Base-by-base conservation (phyloP, 331 rosid species). In the Spiraea crenata region DNA sequence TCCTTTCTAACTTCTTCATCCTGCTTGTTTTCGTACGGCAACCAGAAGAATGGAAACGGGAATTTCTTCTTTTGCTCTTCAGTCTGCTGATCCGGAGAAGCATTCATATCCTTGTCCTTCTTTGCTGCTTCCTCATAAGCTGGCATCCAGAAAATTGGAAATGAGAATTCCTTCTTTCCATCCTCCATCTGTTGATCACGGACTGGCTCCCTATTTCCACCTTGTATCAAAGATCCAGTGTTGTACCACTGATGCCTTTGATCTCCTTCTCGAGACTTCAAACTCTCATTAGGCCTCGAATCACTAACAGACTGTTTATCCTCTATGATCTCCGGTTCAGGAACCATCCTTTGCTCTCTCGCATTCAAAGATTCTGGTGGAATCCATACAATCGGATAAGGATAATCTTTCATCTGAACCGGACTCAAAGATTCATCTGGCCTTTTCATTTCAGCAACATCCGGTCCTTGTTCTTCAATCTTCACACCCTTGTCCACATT, bases 31-130 rank as follows among this genome's bases (percentile, higher is more conserved):
- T 37, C 66, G 54, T 45, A 59, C 65, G 90, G 88, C 77, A 85
- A 63, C 93, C 83, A 87, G 40, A 87, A 17, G 13, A 84, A 72
- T 0, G 93, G 93, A 54, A 85, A 85, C 34, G 85, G 86, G 9
- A 82, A 65, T 41, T 75, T 88, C 3, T 57, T 37, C 57, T 11
- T 74, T 19, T 20, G 72, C 3, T 72, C 67, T n/a, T 77, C 87
- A 19, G 42, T 19, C 42, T 73, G 57, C 49, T 51, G 71, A 50
- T 77, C 77, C 62, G 44, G 73, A 45, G 35, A 62, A 34, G 71
- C 59, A 72, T 31, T 13, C 8, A 51, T 59, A 67, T 76, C 77
- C 4, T 73, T 50, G 34, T 63, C 79, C 25, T 45, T 58, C 50
- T 67, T 79, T 77, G 73, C 88, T 74, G 51, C 71, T 37, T 74